Conservation (phyloP, 768 basidiomycete species). For the Coprinopsis cinerea region DNA sequence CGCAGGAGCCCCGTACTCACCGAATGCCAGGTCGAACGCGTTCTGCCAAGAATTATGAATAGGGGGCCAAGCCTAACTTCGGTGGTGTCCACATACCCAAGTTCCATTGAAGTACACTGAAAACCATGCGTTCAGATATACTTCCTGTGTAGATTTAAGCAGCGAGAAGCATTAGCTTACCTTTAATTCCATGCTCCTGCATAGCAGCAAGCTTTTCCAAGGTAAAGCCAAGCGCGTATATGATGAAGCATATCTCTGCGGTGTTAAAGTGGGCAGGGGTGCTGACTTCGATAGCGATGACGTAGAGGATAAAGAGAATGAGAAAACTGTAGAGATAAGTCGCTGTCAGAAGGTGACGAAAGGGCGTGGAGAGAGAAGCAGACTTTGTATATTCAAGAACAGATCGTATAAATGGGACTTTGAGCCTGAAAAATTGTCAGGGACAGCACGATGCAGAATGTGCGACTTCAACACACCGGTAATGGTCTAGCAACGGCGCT, state of each 20-base stretch:
- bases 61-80: neutral
- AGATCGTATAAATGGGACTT: slow-evolving; percentile 88
- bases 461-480: slow-evolving; percentile 49
- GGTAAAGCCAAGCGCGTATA: slow-evolving; percentile 75
- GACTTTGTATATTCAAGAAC: slow-evolving; percentile 88
- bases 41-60: slow-evolving; percentile 44
- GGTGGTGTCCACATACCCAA: no score
- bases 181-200: slow-evolving; percentile 92
- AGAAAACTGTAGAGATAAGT: slow-evolving; percentile 50
- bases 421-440: slow-evolving; percentile 47
- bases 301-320: slow-evolving; percentile 70
- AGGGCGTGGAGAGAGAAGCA: no score
- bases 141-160: neutral
- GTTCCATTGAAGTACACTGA: slow-evolving; percentile 83
- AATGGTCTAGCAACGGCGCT: slow-evolving; percentile 92
- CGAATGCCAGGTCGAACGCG: slow-evolving; percentile 90
- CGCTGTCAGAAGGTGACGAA: no score
- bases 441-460: neutral
- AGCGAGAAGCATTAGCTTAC: no score
- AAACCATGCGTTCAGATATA: neutral
- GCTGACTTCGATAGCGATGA: slow-evolving; percentile 74
- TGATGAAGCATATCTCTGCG: slow-evolving; percentile 72
- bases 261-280: slow-evolving; percentile 55
- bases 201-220: slow-evolving; percentile 91
- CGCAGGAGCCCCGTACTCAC: slow-evolving; percentile 30